Conservation (phyloP, 1,284 basidiomycete genomes). For the Tylopilus sp. region DNA sequence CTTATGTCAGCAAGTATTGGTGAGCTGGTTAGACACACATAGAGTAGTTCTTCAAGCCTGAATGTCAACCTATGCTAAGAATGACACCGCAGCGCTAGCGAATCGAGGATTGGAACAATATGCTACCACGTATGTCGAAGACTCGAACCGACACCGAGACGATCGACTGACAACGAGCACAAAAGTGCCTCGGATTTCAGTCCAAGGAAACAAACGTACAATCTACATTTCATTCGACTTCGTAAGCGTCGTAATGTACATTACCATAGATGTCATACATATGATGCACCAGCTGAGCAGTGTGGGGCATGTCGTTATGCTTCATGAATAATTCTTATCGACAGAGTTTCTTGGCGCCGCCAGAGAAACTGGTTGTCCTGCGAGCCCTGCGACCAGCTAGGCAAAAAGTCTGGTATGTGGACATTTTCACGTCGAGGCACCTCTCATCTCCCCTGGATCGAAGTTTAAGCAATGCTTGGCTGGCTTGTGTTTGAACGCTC, state of each 20-base stretch:
- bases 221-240: constrained; percentile 10
- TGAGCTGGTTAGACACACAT: too few species aligned
- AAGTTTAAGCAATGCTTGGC: constrained; percentile 4
- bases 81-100: too few species aligned
- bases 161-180: neutral
- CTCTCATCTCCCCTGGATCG: constrained; percentile 19
- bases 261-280: constrained; percentile 21
- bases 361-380: constrained; percentile 13
- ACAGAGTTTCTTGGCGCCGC: constrained; percentile 16
- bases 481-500: constrained; percentile 7
- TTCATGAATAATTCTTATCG: constrained; percentile 7
- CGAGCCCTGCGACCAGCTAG: constrained; percentile 1
- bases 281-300: constrained; percentile 4
- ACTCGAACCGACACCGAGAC: neutral
- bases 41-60: too few species aligned
- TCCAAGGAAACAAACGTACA: neutral
- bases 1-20: constrained; percentile 11
- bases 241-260: constrained; percentile 3
- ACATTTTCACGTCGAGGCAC: neutral
- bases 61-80: too few species aligned
- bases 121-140: neutral
- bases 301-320: constrained; percentile 6
- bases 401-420: neutral
- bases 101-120: too few species aligned
- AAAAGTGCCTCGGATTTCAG: neutral